A percentile compares a stretch with the other conserved stretches of the same genome.
phyloP scores from a whole-genome alignment of 2,329 filamentous ascomycete genomes.

The Botrytis sinoallii region DNA sequence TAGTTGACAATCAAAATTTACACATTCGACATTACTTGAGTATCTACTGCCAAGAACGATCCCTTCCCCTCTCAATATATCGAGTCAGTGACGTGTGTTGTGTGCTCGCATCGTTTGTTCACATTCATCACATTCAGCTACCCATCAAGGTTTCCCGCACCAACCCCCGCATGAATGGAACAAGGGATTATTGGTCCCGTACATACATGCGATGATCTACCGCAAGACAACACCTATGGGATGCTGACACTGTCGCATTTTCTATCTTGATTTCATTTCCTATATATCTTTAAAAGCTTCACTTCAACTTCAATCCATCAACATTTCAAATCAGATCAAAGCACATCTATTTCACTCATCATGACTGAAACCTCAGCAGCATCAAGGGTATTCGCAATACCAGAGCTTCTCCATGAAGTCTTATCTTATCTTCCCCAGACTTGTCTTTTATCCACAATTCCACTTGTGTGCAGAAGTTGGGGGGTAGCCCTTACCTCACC shows the following conservation, averaged over 20 bases:
- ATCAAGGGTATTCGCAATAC: constrained; percentile 10
- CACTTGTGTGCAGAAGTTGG: constrained; percentile 12
- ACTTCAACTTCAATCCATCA: background rate
- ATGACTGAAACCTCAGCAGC: constrained; percentile 7
- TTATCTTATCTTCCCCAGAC: constrained; percentile 17
- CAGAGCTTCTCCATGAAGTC: constrained; percentile 13
- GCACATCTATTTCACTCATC: background rate
- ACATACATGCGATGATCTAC: background rate
- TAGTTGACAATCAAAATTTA: background rate
- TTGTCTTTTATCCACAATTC: constrained; percentile 1
- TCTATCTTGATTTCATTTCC: background rate
- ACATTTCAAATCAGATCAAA: background rate
- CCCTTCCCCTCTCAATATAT: background rate
- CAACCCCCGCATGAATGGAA: background rate
- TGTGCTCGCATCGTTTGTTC: background rate
- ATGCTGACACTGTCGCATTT: background rate
- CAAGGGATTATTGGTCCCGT: background rate
- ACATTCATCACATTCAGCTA: background rate
- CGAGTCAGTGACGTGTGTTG: background rate
- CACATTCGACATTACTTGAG: background rate
- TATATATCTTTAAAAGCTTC: background rate
- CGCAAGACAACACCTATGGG: too few relatives aligned
- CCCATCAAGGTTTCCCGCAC: constrained; percentile 8
- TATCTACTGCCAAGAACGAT: background rate
- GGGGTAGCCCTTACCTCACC: constrained; percentile 9